phyloP scores from a whole-genome alignment of 164 flowering plant species.

The Nymphaea thermarum region DNA sequence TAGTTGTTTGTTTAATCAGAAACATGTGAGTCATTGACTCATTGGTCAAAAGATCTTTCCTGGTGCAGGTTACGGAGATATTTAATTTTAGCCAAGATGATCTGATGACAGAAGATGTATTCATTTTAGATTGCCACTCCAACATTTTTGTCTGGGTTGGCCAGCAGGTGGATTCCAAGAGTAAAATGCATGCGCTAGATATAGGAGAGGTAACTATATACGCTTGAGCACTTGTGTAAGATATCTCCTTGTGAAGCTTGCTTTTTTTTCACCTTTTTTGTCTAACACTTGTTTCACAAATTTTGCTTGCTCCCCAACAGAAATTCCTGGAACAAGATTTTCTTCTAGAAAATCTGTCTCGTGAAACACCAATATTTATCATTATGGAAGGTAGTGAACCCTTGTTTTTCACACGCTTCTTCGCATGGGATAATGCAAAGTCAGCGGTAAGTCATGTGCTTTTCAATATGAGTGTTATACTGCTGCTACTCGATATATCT shows the following conservation, averaged over 20 bases:
- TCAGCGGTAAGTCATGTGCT: slow-evolving; percentile 48
- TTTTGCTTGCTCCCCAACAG: slow-evolving; percentile 22
- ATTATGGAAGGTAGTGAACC: slow-evolving; percentile 88
- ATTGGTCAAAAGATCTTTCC: too few species aligned
- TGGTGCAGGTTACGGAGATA: slow-evolving; percentile 69
- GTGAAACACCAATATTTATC: slow-evolving; percentile 66
- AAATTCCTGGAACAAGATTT: slow-evolving; percentile 83
- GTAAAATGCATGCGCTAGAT: slow-evolving; percentile 48
- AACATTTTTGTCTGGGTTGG: slow-evolving; percentile 96
- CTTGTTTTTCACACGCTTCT: slow-evolving; percentile 84
- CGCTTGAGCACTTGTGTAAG: not conserved
- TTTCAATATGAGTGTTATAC: too few species aligned
- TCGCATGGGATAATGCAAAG: slow-evolving; percentile 91
- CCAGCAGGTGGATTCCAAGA: slow-evolving; percentile 68
- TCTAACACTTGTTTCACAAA: not conserved
- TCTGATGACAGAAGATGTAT: slow-evolving; percentile 96
- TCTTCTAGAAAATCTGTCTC: slow-evolving; percentile 68
- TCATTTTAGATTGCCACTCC: slow-evolving; percentile 78
- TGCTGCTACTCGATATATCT: too few species aligned
- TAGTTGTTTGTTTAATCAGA: too few species aligned
- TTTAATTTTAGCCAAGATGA: slow-evolving; percentile 90
- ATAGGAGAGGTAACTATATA: slow-evolving; percentile 72
- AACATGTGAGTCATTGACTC: too few species aligned
- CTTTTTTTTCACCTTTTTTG: not conserved
- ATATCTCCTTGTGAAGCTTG: not conserved